Evolutionary conservation across 2,329 filamentous ascomycete species (phyloP).

Genomic region (Trichoderma sp.): DNA sequence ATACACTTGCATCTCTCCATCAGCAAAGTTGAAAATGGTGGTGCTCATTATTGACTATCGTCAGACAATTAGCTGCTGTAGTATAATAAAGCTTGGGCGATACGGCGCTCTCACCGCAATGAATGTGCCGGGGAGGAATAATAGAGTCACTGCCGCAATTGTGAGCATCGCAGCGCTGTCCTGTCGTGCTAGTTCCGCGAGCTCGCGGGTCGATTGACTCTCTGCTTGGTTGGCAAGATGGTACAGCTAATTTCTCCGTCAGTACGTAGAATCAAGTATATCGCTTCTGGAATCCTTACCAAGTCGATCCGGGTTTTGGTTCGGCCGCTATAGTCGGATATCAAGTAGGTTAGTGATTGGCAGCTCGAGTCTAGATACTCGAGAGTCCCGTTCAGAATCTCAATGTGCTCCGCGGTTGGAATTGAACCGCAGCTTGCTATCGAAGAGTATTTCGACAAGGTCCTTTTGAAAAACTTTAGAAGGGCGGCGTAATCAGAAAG

Average conservation of each 20-base stretch:
- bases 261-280: neutral
- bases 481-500: neutral
- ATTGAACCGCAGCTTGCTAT: too few species aligned
- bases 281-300: neutral
- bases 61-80: neutral
- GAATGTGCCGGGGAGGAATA: slow-evolving; percentile 51
- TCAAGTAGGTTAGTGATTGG: neutral
- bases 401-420: neutral
- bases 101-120: slow-evolving; percentile 32
- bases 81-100: neutral
- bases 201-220: neutral
- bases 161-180: slow-evolving; percentile 53
- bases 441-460: neutral
- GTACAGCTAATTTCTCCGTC: neutral
- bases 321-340: neutral
- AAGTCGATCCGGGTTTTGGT: neutral
- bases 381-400: neutral
- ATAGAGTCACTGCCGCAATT: slow-evolving; percentile 46
- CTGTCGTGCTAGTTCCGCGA: neutral
- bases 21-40: slow-evolving; percentile 39
- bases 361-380: neutral
- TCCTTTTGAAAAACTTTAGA: neutral
- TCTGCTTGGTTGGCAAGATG: slow-evolving; percentile 1
- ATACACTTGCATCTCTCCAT: slow-evolving; percentile 16
- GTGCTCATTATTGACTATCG: slow-evolving; percentile 41